These are phyloP conservation scores for Herpetomonas samuelpessoai DNA, from an alignment of 208 protist genomes.

Conservation along the genomic window DNA sequence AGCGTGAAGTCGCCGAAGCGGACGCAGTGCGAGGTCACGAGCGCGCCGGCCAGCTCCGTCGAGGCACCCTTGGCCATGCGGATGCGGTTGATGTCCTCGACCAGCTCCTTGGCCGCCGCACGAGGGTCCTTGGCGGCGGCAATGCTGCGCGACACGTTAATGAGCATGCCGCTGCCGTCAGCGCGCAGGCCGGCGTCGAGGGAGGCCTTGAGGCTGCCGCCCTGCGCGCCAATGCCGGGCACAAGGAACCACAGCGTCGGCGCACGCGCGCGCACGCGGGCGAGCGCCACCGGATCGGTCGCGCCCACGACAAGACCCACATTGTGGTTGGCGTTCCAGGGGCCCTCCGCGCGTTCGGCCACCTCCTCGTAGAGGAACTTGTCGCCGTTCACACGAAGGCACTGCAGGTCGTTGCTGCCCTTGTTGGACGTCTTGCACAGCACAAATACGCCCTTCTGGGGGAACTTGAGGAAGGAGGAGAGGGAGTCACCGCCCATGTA, in stretches of 20 bases:
- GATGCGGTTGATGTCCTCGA: slow-evolving; percentile 75
- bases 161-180: slow-evolving; percentile 76
- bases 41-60: slow-evolving; percentile 53
- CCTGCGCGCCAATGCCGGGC: slow-evolving; percentile 84
- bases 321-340: slow-evolving; percentile 77
- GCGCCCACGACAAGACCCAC: slow-evolving; percentile 85
- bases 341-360: slow-evolving; percentile 65
- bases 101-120: slow-evolving; percentile 61
- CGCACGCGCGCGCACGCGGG: slow-evolving; percentile 65
- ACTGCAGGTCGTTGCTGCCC: slow-evolving; percentile 84
- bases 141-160: slow-evolving; percentile 85
- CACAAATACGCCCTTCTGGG: slow-evolving; percentile 77
- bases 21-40: slow-evolving; percentile 82
- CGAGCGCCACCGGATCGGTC: slow-evolving; percentile 76
- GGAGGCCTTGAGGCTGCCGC: slow-evolving; percentile 67
- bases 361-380: slow-evolving; percentile 76
- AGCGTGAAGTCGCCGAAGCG: slow-evolving; percentile 95
- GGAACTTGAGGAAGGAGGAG: slow-evolving; percentile 71
- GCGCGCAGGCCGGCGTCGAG: slow-evolving; percentile 74
- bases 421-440: slow-evolving; percentile 91
- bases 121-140: slow-evolving; percentile 64
- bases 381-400: slow-evolving; percentile 44
- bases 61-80: slow-evolving; percentile 47
- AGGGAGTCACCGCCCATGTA: slow-evolving; percentile 90
- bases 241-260: slow-evolving; percentile 88